Evolutionary conservation across 139 green algal species (phyloP).

Genomic region (Closterium sp.): DNA sequence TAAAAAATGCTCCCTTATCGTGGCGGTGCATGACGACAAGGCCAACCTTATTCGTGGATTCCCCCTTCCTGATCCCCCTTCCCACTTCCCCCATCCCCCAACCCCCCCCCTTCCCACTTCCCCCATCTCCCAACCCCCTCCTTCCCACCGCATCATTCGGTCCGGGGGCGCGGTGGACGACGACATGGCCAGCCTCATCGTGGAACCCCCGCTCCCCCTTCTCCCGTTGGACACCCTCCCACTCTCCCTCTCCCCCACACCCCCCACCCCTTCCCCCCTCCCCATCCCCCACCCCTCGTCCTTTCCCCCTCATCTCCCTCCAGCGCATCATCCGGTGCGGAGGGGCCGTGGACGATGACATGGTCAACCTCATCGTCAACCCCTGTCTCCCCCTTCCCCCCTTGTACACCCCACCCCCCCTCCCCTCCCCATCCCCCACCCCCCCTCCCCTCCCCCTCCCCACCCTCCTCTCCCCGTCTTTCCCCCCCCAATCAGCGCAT

Average conservation of each 20-base stretch:
- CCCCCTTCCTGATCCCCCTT: too few relatives aligned
- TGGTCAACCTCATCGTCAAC: conserved; percentile 94
- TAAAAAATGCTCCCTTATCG: too few relatives aligned
- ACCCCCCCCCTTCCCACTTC: not conserved
- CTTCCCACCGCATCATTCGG: conserved; percentile 77
- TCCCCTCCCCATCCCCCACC: too few relatives aligned
- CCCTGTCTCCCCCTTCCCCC: not conserved
- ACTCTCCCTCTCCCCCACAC: too few relatives aligned
- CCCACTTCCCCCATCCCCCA: not conserved
- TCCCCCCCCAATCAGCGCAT: conserved; percentile 76
- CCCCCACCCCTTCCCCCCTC: not conserved
- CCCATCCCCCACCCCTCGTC: too few relatives aligned
- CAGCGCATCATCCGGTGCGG: conserved; percentile 85
- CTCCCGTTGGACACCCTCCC: too few relatives aligned
- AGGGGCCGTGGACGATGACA: conserved; percentile 98
- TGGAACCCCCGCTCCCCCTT: too few relatives aligned
- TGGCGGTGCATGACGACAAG: too few relatives aligned
- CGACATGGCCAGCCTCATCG: conserved; percentile 98
- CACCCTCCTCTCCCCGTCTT: not conserved
- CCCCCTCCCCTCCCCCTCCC: not conserved
- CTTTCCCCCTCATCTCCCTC: too few relatives aligned
- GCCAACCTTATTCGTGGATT: not conserved
- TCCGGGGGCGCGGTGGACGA: conserved; percentile 93
- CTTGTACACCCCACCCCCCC: not conserved
- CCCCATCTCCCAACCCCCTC: not conserved